A percentile compares a stretch with the other conserved stretches of the same genome.
Conservation (phyloP, 2,329 filamentous ascomycete genomes). For the Penicillium sp. region DNA sequence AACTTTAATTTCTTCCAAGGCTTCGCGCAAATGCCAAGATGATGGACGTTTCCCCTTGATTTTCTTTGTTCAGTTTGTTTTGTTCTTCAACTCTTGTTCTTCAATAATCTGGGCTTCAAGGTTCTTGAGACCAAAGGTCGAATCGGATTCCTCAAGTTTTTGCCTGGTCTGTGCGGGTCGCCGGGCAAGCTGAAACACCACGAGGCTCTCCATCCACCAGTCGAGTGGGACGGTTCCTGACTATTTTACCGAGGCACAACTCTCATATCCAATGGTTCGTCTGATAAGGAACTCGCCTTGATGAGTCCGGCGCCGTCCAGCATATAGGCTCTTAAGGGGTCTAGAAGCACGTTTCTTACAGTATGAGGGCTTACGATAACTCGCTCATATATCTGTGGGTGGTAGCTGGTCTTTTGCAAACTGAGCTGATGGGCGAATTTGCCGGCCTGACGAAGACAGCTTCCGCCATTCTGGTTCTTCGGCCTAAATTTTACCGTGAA, state of each 20-base stretch:
- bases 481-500: slow-evolving; percentile 26
- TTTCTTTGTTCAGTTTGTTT: not conserved
- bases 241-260: slow-evolving; percentile 7
- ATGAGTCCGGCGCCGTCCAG: not conserved
- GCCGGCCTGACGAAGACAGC: not conserved
- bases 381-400: not conserved
- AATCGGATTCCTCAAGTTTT: slow-evolving; percentile 6
- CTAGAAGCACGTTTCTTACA: not conserved
- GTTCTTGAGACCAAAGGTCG: slow-evolving; percentile 1
- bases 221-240: slow-evolving; percentile 1
- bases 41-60: slow-evolving; percentile 8
- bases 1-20: slow-evolving; percentile 27
- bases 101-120: slow-evolving; percentile 6
- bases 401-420: not conserved
- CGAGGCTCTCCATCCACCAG: slow-evolving; percentile 6
- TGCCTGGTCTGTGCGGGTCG: slow-evolving; percentile 26
- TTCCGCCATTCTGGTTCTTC: slow-evolving; percentile 3
- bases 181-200: slow-evolving; percentile 24
- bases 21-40: slow-evolving; percentile 24
- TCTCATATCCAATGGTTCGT: not conserved
- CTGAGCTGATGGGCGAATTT: not conserved
- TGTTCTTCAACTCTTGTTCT: not conserved
- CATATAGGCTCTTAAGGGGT: too few relatives aligned
- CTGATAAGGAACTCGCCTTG: not conserved
- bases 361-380: not conserved